A percentile compares a stretch with the other conserved stretches of the same genome.
phyloP scores from a whole-genome alignment of 2,329 filamentous ascomycete genomes.

The Diaporthe vaccinii region DNA sequence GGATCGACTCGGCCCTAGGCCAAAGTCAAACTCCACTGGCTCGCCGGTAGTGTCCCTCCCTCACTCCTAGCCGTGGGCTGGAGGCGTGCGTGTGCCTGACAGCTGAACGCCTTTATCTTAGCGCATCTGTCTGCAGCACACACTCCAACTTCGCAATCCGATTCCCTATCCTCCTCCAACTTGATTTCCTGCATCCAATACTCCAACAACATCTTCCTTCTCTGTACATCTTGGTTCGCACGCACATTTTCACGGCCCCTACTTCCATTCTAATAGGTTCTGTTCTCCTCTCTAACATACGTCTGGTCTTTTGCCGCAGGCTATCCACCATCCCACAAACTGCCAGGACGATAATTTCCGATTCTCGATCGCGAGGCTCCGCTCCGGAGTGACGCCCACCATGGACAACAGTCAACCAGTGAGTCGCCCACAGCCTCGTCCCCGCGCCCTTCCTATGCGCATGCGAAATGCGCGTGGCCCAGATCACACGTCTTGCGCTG shows the following conservation, averaged over 20 bases:
- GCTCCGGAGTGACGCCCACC: constrained; percentile 38
- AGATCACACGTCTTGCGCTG: not conserved
- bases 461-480: not conserved
- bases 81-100: constrained; percentile 34
- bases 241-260: constrained; percentile 1
- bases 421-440: constrained; percentile 29
- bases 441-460: not conserved
- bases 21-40: constrained; percentile 35
- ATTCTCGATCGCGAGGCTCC: constrained; percentile 32
- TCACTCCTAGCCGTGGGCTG: not conserved
- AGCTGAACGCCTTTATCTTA: constrained; percentile 43
- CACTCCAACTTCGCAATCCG: constrained; percentile 35
- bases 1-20: constrained; percentile 25
- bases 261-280: constrained; percentile 10
- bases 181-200: constrained; percentile 29
- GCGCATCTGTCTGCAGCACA: constrained; percentile 38
- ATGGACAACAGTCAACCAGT: constrained; percentile 40
- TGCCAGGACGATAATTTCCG: constrained; percentile 25
- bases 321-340: constrained; percentile 9
- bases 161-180: constrained; percentile 21
- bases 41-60: constrained; percentile 25
- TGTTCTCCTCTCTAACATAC: constrained; percentile 14
- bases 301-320: not conserved
- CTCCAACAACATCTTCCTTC: constrained; percentile 29
- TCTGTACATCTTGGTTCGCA: constrained; percentile 22